phyloP scores from a whole-genome alignment of 73 alveolate genomes.

The Paraurostyla sp. region DNA sequence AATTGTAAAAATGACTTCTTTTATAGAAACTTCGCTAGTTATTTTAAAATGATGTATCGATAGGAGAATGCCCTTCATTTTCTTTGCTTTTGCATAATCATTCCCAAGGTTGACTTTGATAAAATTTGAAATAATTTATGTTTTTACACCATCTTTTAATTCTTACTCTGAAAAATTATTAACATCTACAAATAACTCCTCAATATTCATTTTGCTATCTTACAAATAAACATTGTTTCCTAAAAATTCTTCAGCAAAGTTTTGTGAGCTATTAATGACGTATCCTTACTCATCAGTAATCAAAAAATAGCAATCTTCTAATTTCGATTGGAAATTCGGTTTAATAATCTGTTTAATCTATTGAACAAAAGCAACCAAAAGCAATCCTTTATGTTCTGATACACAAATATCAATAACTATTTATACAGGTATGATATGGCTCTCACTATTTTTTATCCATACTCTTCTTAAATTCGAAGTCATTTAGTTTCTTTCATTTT shows the following conservation, averaged over 20 bases:
- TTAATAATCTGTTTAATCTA: neutral
- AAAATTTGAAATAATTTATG: neutral
- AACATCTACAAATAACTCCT: neutral
- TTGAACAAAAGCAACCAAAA: conserved; percentile 10
- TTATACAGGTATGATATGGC: conserved; percentile 27
- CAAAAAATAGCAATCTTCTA: neutral
- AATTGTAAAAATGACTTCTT: neutral
- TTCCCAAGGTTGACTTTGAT: neutral
- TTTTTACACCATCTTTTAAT: conserved; percentile 1
- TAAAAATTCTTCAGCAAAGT: neutral
- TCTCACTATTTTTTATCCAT: conserved; percentile 1
- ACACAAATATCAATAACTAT: neutral
- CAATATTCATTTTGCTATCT: conserved; percentile 10
- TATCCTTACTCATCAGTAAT: conserved; percentile 33
- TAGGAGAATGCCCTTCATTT: no score
- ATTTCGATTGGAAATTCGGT: neutral
- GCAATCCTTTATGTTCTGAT: neutral
- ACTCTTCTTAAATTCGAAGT: neutral
- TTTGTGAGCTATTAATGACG: neutral
- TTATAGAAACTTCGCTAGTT: neutral
- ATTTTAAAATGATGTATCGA: no score
- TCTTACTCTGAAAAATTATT: neutral
- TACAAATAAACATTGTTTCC: neutral
- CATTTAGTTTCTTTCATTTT: neutral
- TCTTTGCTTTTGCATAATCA: neutral